Base-by-base conservation (phyloP, 768 basidiomycete species). In the Hydnum rufescens region DNA sequence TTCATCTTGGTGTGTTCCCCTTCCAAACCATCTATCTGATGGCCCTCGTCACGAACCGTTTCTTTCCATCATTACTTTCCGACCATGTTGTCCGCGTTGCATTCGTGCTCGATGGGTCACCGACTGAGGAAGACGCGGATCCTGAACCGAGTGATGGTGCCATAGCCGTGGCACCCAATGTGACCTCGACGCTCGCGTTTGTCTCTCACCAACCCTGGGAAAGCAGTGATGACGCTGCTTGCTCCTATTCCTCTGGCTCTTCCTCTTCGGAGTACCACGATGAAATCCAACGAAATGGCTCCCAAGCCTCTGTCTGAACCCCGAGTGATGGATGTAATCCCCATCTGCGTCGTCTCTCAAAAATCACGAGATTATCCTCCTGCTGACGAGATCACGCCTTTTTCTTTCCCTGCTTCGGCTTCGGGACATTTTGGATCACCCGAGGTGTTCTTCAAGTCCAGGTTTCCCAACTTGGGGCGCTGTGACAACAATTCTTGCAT, bases 1-100 rank as follows among this genome's bases (percentile, higher is more conserved):
- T 88, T 97, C 57, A 90, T 99, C 57, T 83, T 87, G 32, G 81
- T 95, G 73, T 86, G 88, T 31, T 80, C 88, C 1, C 86, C 87
- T 3, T 83, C 88, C 85, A 2, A 78, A 76, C 3, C 55, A 57
- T 19, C 77, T 77, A 13, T 39, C 51, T 42, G 25, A 76, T 51
- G 79, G 76, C 1, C 75, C 78, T 13, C 13, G 77, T 82, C 1
- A 84, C 82, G 22, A 96, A 95, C 64, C 74, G 75, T 23, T 83
- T 99, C 53, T 83, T 88, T 3, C 73, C 93, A 30, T 85, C 97
- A 63, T 70, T 99, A 34, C 89, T 87, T 2, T 72, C 74, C 42
- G 71, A 70, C 54, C 73, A 78, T 44, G 85, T 76, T 55, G 73
- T 92, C n/a, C 60, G 71, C 32, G 69, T 76, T 3, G 74, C 73